Base-by-base conservation (phyloP, 345 rosid genomes). In the Pistacia vera region DNA sequence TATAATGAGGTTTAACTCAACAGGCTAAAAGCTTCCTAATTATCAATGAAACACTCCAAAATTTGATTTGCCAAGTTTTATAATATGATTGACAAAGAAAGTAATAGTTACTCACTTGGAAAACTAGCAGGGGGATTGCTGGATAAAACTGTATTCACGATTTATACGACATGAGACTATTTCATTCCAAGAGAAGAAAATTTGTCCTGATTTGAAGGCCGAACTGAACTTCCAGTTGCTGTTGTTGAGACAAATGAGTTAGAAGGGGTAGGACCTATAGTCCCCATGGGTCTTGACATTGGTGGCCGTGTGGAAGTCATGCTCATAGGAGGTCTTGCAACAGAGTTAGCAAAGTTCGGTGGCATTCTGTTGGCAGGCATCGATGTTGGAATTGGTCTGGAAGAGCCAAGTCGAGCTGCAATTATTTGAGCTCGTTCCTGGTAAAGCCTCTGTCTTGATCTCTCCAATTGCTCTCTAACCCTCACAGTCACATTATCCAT, bases 391-490 rank as follows among this genome's bases (percentile, higher is more conserved):
- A 85, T 79, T 73, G 81, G 78, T 83, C 89, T 84, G 18, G 97
- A 88, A 14, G 95, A 83, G 63, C 96, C 97, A 25, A 94, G 96
- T 68, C 98, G 90, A 51, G 97, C 81, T 79, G 97, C 92, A 67
- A 97, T 97, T 84, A 97, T 97, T 84, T 94, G 97, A 56, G 93
- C 92, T 68, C 99, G 85, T 79, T 97, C 98, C 17, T 89, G 93
- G 85, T 87, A 94, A 54, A 97, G 97, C 78, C 87, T 90, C 82
- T 94, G 98, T 78, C 88, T 92, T 69, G 96, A 90, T 81, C 97
- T 85, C 67, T 97, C 98, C 85, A 97, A 83, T 73, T 94, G 98
- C 86, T 97, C 99, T 83, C 85, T 89, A 25, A 88, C 90, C 78
- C 92, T 89, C 81, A 80, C 56, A 51, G 89, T 85, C 81, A 91